phyloP scores from a whole-genome alignment of 1,284 basidiomycete genomes.

The Stereum hirsutum region DNA sequence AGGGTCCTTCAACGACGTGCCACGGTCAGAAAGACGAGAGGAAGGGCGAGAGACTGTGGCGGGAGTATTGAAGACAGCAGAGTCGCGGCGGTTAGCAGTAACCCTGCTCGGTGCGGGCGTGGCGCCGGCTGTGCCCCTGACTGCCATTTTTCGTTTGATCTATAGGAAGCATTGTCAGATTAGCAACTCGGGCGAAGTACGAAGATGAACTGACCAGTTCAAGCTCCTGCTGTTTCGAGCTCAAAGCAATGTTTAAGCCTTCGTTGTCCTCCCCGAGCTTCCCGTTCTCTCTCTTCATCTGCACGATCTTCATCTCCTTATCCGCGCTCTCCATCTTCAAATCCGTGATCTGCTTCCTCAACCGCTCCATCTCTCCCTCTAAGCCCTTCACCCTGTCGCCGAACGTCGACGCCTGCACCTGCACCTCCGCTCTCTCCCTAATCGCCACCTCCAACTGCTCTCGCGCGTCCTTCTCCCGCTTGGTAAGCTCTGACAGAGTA shows the following conservation, averaged over 20 bases:
- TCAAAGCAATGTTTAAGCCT: conserved; percentile 78
- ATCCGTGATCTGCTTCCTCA: conserved; percentile 58
- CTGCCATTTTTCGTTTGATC: conserved; percentile 66
- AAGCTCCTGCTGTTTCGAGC: conserved; percentile 85
- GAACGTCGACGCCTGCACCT: conserved; percentile 35
- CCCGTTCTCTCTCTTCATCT: conserved; percentile 56
- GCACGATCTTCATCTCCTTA: conserved; percentile 74
- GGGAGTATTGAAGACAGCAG: conserved; percentile 42
- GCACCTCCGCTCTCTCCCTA: conserved; percentile 41
- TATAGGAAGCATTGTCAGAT: conserved; percentile 20
- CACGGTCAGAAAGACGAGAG: conserved; percentile 46
- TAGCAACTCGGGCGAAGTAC: conserved; percentile 3
- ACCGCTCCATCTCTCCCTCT: conserved; percentile 51
- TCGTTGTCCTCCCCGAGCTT: conserved; percentile 70
- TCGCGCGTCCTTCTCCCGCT: conserved; percentile 36
- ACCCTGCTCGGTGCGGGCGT: conserved; percentile 44
- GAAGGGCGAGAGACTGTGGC: conserved; percentile 22
- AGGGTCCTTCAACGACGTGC: no score
- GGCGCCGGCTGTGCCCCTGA: conserved; percentile 50
- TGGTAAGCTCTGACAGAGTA: conserved; percentile 36
- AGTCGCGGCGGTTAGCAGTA: conserved; percentile 38
- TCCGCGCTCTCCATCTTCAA: conserved; percentile 75
- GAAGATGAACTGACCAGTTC: conserved; percentile 64
- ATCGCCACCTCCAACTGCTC: conserved; percentile 38
- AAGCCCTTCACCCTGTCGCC: conserved; percentile 41